Evolutionary conservation across 805 yeast species (phyloP).

Genomic region (Starmera dryadoides): DNA sequence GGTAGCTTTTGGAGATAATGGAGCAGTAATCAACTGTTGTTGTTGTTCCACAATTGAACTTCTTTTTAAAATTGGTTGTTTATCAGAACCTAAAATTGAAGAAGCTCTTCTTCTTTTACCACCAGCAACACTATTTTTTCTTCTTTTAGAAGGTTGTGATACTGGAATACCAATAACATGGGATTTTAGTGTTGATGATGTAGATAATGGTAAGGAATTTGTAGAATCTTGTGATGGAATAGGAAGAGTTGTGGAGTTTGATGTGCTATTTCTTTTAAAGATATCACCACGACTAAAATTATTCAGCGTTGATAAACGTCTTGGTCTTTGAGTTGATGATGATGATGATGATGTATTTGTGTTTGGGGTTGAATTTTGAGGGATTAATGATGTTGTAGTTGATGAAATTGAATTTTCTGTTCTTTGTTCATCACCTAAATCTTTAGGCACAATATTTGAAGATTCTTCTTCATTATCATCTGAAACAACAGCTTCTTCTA

Average conservation of each 20-base stretch:
- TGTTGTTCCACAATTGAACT: conserved; percentile 10
- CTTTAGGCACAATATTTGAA: conserved; percentile 10
- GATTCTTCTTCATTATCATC: conserved; percentile 7
- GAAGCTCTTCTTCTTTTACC: conserved; percentile 4
- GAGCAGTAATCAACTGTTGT: conserved; percentile 9
- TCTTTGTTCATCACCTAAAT: conserved; percentile 3
- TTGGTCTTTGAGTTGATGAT: background rate
- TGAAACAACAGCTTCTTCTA: conserved; percentile 1
- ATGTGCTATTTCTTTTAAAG: conserved; percentile 13
- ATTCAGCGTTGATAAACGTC: background rate
- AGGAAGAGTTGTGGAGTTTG: conserved; percentile 13
- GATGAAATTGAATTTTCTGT: conserved; percentile 22
- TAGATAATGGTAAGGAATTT: too few relatives aligned
- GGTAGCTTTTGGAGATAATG: conserved; percentile 8
- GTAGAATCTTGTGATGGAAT: background rate
- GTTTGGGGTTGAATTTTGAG: conserved; percentile 12
- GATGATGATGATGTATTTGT: background rate
- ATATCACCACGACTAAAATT: background rate
- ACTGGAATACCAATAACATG: conserved; percentile 24
- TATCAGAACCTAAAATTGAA: background rate
- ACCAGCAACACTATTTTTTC: conserved; percentile 6
- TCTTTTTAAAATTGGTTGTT: conserved; percentile 4
- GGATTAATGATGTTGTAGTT: conserved; percentile 24
- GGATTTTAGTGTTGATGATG: conserved; percentile 19
- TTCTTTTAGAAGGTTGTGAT: conserved; percentile 4